Base-by-base conservation (phyloP, 2,329 filamentous ascomycete species). In the Tolypocladium ovalisporum region DNA sequence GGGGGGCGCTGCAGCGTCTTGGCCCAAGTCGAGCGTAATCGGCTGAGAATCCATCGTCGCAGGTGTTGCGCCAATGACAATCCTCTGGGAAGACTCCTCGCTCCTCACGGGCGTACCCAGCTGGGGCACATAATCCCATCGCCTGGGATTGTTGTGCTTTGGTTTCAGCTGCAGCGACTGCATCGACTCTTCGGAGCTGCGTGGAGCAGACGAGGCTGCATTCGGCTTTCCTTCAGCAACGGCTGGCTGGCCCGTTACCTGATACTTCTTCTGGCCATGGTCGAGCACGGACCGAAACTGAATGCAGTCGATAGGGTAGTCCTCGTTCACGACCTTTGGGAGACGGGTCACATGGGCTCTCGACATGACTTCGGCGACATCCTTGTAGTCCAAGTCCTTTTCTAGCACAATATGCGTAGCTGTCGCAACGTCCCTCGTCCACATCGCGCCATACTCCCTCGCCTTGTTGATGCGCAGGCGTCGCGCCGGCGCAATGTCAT, bases 361-460 rank as follows among this genome's bases (percentile, higher is more conserved):
- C n/a, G 61, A 60, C 35, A 65, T 63, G 35, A 81, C 77, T 13
- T 72, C 75, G 56, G 85, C 68, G 8, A 96, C 75, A 57, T 91
- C 82, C 4, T 77, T 71, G 66, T 85, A 92, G 0, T 74, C 74
- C 54, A 94, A 72, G 1, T 72, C 72, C 62, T 84, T 86, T 66
- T 97, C 92, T 1, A 90, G 86, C 58, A 97, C 79, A 54, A 96
- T 75, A 71, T 96, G 90, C 0, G 88, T 95, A 19, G 94, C 81
- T 27, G 71, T 71, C 0, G 63, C 70, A 66, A 86, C 82, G 0
- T 77, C 72, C 54, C 78, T 79, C 34, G 83, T 80, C 85, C 91
- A 94, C 1, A 69, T 73, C 1, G 87, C 93, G 49, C 93, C 93
- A 68, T 85, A 85, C 64, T 90, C 85, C 55, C 83, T 79, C 0